Base-by-base conservation (phyloP, 768 basidiomycete genomes). In the Neoboletus subvelutipes region DNA sequence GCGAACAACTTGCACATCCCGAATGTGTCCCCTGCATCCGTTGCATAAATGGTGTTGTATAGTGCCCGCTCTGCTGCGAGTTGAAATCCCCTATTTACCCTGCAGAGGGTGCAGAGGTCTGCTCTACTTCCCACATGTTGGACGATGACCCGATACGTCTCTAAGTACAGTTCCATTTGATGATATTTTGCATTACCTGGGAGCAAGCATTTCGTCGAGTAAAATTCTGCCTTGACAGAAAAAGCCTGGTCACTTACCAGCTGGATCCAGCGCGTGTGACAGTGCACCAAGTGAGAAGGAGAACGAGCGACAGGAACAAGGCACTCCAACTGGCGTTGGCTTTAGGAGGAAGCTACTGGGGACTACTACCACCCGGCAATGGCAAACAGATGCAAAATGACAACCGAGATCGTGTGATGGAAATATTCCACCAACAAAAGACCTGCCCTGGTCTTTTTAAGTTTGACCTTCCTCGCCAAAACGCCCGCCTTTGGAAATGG, bases 111-210 rank as follows among this genome's bases (percentile, higher is more conserved):
- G 57, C 78, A 80, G 54, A 88, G 75, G 67, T 87, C 85, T 62
- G 75, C 66, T 48, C 78, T 81, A 62, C 70, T 81, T 53, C 69
- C 75, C 59, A 83, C 76, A 70, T 80, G 65, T 64, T 77, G 77
- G 42, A 81, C 80, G 65, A 88, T 81, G 64, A 77, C 77, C 71
- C 77, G 79, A 74, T 80, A 84, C 50, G 76, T 77, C 76, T 86
- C 84, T 70, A 77, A 72, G 57, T 85, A 81, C 59, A 84, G 67
- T 65, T 81, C 81, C 86, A 86, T 86, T 63, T 71, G 77, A 61
- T 52, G 62, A 61, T 61, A 59, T 58, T 43, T 47, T 39, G 73
- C 79, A 82, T 82, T 72, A 57, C 67, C 60, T 69, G 17, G 20
- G 37, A 45, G 33, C 24, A 9, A 29, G 17, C 2, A 22, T 33